These are phyloP conservation scores for Lyophyllum shimeji DNA, from an alignment of 768 basidiomycete genomes.

Conservation along the genomic window DNA sequence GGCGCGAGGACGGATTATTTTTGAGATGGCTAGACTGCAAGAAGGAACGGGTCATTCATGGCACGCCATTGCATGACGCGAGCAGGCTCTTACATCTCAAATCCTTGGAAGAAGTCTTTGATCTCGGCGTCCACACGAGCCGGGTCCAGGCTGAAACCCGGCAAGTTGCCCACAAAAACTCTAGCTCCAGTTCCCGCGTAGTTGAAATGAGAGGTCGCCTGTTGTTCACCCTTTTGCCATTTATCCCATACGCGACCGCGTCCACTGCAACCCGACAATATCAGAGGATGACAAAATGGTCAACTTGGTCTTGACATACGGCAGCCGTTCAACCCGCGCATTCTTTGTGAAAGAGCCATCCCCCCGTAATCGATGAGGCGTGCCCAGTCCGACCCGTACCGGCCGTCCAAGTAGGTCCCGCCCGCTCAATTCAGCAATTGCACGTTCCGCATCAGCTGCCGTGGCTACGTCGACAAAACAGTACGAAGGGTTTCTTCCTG, in stretches of 20 bases:
- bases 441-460: not conserved
- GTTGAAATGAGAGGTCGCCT: not conserved
- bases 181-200: not conserved
- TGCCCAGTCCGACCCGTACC: not conserved
- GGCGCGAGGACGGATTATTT: not conserved
- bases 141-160: not conserved
- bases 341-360: not conserved
- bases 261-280: not conserved
- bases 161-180: constrained; percentile 6
- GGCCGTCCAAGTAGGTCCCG: not conserved
- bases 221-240: not conserved
- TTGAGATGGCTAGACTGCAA: not conserved
- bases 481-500: constrained; percentile 5
- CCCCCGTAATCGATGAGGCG: not conserved
- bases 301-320: not conserved
- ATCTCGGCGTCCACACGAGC: constrained; percentile 6
- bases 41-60: not conserved
- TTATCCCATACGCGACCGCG: constrained; percentile 1
- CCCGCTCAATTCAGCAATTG: not conserved
- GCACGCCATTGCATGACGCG: not conserved
- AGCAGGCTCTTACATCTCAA: not conserved
- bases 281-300: not conserved
- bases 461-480: constrained; percentile 4
- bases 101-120: constrained; percentile 1
- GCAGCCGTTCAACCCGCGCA: not conserved